Evolutionary conservation across 73 alveolate species (phyloP), one percentile per base, ranked within the genome.

Genomic region (Effrenium voratum): DNA sequence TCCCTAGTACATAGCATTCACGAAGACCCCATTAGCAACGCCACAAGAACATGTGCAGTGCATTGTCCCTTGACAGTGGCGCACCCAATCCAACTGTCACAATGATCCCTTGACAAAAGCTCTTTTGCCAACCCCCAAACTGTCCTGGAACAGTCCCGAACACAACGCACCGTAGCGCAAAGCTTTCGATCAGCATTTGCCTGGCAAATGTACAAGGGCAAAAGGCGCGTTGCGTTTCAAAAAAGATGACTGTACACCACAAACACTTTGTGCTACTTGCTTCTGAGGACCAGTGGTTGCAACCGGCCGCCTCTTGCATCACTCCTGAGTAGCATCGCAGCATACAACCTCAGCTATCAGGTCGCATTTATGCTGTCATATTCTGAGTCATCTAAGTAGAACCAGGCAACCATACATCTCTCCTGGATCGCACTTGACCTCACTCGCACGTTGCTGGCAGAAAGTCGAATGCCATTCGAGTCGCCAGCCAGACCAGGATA

Each of bases 361-460:
- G 72, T 32, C 19, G 72, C 72, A n/a, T n/a, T n/a, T n/a, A n/a
- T n/a, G n/a, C n/a, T n/a, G n/a, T n/a, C n/a, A n/a, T n/a, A n/a
- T n/a, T n/a, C n/a, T n/a, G n/a, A n/a, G n/a, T n/a, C n/a, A n/a
- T n/a, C n/a, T n/a, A n/a, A n/a, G n/a, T n/a, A n/a, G 19, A 24
- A 8, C 77, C 77, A 2, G 46, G 82, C 82, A 13, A 70, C 82
- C 82, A 46, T 70, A 70, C 82, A 70, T 70, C 82, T 70, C 82
- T 36, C 49, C 45, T n/a, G 82, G 82, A n/a, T 70, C 82, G 82
- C 82, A 70, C 24, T 70, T 70, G 49, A 70, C 82, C 82, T 70
- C 40, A 66, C 19, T 24, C 26, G 10, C 1, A 41, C 79, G 2
- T 4, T 16, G 16, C 4, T 30, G n/a, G 12, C 79, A 12, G 22